Percentiles rank a stretch among this genome's conserved stretches.
phyloP scores from a whole-genome alignment of 2,329 filamentous ascomycete genomes.

The Tricladium varicosporioides region DNA sequence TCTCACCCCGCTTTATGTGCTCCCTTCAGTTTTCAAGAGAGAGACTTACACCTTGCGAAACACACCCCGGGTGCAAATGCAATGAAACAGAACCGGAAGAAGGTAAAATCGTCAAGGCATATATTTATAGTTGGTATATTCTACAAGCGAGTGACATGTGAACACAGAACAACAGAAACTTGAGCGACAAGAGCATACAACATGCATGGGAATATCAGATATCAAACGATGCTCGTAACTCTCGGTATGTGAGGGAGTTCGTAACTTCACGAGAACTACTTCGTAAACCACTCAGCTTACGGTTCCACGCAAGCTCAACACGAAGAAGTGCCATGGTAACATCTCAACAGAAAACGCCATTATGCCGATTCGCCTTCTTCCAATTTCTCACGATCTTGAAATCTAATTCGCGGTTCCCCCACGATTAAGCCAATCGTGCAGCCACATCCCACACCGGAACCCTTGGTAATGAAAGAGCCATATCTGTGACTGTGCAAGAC shows the following conservation, averaged over 20 bases:
- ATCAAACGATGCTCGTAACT: too few species aligned
- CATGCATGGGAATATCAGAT: not conserved
- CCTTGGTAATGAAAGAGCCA: not conserved
- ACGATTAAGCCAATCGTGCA: not conserved
- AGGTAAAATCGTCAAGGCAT: not conserved
- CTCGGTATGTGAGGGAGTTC: too few species aligned
- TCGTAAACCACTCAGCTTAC: too few species aligned
- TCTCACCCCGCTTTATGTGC: not conserved
- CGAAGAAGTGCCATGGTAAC: not conserved
- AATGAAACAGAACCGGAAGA: not conserved
- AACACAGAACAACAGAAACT: not conserved
- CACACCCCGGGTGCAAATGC: not conserved
- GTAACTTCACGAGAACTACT: too few species aligned
- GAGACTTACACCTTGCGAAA: not conserved
- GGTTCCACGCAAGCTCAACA: too few species aligned
- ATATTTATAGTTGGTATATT: not conserved
- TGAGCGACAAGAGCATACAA: not conserved
- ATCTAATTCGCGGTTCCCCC: not conserved
- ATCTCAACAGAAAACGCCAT: not conserved
- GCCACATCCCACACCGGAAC: not conserved
- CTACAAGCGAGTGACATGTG: too few species aligned
- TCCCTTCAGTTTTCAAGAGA: not conserved
- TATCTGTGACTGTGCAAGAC: too few species aligned
- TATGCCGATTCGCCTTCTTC: too few species aligned
- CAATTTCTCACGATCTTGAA: too few species aligned